Evolutionary conservation across 2,329 filamentous ascomycete genomes (phyloP), one percentile per base, ranked within the genome.

Genomic region (Penicillium sp.): DNA sequence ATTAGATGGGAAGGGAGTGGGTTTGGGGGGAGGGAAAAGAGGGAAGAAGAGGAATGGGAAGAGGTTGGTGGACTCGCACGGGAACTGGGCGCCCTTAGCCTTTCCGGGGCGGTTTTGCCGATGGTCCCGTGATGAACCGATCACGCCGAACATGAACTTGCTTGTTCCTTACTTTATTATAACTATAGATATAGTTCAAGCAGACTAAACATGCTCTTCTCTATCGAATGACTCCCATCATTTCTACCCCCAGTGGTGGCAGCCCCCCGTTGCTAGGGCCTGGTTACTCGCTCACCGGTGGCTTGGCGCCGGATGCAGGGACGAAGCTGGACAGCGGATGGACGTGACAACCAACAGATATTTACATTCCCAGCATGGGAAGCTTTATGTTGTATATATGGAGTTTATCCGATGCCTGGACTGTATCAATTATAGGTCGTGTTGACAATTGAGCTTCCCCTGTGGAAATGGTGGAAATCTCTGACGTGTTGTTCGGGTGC

Each of bases 91-190:
- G 51, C 53, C 50, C 59, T 61, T 62, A 58, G 52, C 60, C 60
- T 60, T 59, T 61, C 58, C 60, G 60, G 62, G 62, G 60, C 59
- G 59, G 60, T 62, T 65, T 64, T 64, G 60, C 61, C 61, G 61
- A 63, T 53, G 55, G 56, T 64, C 61, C 61, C 61, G 61, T 63
- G 60, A 64, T 64, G 59, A 59, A 58, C 61, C 61, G 60, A 63
- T 32, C 23, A 20, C 36, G 32, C 30, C n/a, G n/a, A n/a, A n/a
- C n/a, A n/a, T n/a, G n/a, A n/a, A n/a, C n/a, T n/a, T n/a, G n/a
- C n/a, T n/a, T n/a, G n/a, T n/a, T n/a, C n/a, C n/a, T n/a, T n/a
- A n/a, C n/a, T n/a, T n/a, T n/a, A n/a, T n/a, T n/a, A n/a, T n/a
- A n/a, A n/a, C n/a, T n/a, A n/a, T n/a, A n/a, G n/a, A n/a, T n/a